Base-by-base conservation (phyloP, 768 basidiomycete genomes). In the Trametes gibbosa region DNA sequence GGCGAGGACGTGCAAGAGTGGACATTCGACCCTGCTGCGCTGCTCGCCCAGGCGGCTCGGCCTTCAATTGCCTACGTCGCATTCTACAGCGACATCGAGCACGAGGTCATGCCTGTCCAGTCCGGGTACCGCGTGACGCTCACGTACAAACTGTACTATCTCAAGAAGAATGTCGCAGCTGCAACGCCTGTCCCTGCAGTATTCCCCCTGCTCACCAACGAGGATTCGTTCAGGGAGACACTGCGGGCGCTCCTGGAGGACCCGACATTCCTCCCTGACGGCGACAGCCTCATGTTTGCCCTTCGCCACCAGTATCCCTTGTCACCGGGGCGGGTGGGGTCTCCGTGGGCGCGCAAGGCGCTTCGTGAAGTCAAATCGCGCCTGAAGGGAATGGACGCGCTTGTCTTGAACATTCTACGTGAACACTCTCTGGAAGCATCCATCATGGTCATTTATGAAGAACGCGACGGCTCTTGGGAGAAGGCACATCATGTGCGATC, bases 21-120 rank as follows among this genome's bases (percentile, higher is more conserved):
- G 72, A 64, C 61, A 0, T 72, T 78, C 40, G 77, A 80, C 56
- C 75, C 78, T 8, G 66, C 72, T 7, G 47, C 68, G n/a, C 52
- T 64, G 1, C 49, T 75, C 13, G 39, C 56, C 2, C 53, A 56
- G 5, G 12, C 58, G 8, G 8, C n/a, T 0, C 41, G 37, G 2
- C 54, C 70, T 5, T 66, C 59, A 10, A 65, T 76, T 6, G 73
- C 70, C 8, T 81, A 76, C 66, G 67, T 70, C 23, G 75, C 77
- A 13, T 79, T 81, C 61, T 78, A 71, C 66, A 72, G 74, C 34
- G 79, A 80, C 48, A 68, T 80, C 58, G 75, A 79, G 50, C 78
- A 80, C 60, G 78, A 81, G 51, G 77, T 81, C 49, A 40, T 70
- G n/a, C 72, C 69, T 0, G 76, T 82, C 53, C 69, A 37, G 5